These are phyloP conservation scores for Solanum neorickii DNA, from an alignment of 257 asterid species.

Conservation along the genomic window DNA sequence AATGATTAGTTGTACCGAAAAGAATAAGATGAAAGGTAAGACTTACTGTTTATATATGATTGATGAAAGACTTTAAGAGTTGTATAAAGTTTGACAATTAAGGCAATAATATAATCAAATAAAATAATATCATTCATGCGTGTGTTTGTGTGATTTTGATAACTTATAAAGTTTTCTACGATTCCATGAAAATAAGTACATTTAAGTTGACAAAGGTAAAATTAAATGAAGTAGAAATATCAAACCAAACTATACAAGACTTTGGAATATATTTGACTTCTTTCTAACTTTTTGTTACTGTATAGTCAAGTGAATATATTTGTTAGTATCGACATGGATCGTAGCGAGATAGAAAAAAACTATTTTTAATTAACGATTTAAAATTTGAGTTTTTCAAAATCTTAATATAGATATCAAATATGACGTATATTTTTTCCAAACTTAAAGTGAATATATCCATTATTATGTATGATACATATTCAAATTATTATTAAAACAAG, in stretches of 20 bases:
- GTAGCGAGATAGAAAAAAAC: background rate
- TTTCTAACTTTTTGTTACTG: background rate
- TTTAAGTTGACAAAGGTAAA: background rate
- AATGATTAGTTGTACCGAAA: background rate
- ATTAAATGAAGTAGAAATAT: background rate
- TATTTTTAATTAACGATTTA: fast-evolving
- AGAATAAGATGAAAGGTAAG: background rate
- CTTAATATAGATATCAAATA: background rate
- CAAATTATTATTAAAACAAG: background rate
- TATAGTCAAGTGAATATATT: background rate
- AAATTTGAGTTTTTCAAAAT: fast-evolving
- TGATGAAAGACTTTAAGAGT: background rate
- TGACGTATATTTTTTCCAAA: background rate
- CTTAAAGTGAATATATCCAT: background rate
- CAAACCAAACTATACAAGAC: background rate
- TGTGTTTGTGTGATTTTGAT: background rate
- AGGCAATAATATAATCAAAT: background rate
- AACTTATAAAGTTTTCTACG: background rate
- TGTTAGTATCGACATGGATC: no score
- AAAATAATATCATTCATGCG: background rate
- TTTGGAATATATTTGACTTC: background rate
- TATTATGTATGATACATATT: no score
- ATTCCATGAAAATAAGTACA: background rate
- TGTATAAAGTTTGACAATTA: background rate
- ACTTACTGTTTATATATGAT: background rate